Evolutionary conservation across 345 rosid species (phyloP), one percentile per base, ranked within the genome.

Genomic region (Citrus cavaleriei): DNA sequence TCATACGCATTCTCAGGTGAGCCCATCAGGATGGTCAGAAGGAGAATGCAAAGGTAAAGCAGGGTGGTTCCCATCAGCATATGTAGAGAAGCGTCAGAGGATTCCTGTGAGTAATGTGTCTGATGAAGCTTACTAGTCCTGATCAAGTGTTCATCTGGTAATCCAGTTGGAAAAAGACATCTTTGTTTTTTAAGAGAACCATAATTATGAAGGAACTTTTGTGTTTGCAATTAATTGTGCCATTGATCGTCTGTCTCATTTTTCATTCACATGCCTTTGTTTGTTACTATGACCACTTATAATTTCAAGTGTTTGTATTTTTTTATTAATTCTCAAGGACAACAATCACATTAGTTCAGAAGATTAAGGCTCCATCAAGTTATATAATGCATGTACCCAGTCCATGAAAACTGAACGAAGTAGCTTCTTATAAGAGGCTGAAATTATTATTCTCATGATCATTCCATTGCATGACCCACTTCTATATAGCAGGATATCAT

Each of bases 21-120:
- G 80, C 76, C 83, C 91, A 82, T 70, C 90, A 4, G 99, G 99
- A 82, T 95, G 99, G 98, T 90, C 97, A 0, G 99, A 95, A 86
- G 98, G 98, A 83, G 98, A 95, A 84, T 91, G 98, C 82, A 93
- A 90, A 82, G 98, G 99, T 63, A 89, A 81, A 86, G 93, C 98
- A 25, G 99, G 99, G 76, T 93, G 99, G 99, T 93, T 95, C 79
- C 98, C 98, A 38, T 90, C 92, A 49, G 90, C 91, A 34, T 92
- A 86, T 66, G 93, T 92, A 70, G 99, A 92, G 86, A 93, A 88
- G 85, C 94, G 99, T 71, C 96, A 91, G 83, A 90, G 95, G 79
- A 81, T 95, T 81, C 94, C 98, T 4, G 78, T 89, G 42, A 81
- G 63, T 79, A 86, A 90, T 87, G 82, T 32, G 58, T 73, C 82